These are phyloP conservation scores for Aspergillus ochraceoroseus DNA, from an alignment of 2,329 filamentous ascomycete genomes.

Conservation along the genomic window DNA sequence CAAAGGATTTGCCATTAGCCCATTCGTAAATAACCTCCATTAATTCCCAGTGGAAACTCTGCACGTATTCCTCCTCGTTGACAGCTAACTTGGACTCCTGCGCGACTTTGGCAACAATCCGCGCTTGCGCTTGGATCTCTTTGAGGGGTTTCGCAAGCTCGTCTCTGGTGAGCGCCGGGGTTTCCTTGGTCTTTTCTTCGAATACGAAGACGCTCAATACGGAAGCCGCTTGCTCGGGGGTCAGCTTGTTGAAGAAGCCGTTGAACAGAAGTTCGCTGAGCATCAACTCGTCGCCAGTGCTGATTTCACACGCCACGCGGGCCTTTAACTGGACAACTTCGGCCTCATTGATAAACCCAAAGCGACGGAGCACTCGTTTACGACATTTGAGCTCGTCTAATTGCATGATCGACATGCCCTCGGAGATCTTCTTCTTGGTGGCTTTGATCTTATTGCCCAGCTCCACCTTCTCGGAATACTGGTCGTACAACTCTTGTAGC, in stretches of 20 bases:
- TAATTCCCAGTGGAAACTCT: constrained; percentile 85
- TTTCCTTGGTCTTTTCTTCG: constrained; percentile 85
- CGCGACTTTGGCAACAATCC: constrained; percentile 85
- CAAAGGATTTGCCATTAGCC: constrained; percentile 85
- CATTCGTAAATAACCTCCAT: constrained; percentile 96
- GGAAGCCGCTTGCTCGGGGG: constrained; percentile 79
- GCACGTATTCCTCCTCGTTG: constrained; percentile 92
- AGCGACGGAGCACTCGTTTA: constrained; percentile 86
- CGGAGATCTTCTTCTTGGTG: constrained; percentile 78
- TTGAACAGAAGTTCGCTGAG: constrained; percentile 93
- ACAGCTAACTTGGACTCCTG: constrained; percentile 88
- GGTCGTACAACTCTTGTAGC: constrained; percentile 76
- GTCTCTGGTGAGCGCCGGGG: constrained; percentile 63
- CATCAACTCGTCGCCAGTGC: constrained; percentile 89
- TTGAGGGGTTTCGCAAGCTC: constrained; percentile 80
- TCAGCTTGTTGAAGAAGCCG: constrained; percentile 93
- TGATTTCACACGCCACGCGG: constrained; percentile 95
- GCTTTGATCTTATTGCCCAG: constrained; percentile 75
- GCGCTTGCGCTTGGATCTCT: constrained; percentile 81
- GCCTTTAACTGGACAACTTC: constrained; percentile 97
- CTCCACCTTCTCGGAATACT: constrained; percentile 76
- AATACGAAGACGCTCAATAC: constrained; percentile 94
- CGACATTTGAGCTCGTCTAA: constrained; percentile 93
- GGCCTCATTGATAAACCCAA: constrained; percentile 91
- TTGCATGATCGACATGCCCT: constrained; percentile 82